phyloP scores from a whole-genome alignment of 495 filamentous ascomycete genomes.

The Rusavskia elegans region DNA sequence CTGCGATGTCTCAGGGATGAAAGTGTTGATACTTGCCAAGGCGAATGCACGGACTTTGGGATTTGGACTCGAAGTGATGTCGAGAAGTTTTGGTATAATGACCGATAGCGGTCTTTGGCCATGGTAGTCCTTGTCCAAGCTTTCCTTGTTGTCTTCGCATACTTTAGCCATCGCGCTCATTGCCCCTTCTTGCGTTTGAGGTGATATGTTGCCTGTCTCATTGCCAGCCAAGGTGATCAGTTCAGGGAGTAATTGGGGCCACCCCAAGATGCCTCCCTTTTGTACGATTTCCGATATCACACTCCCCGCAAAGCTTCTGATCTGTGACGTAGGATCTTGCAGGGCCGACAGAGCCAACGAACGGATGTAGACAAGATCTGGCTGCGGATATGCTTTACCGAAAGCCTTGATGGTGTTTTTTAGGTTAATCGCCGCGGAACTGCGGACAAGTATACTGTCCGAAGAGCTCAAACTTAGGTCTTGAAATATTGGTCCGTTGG shows the following conservation, averaged over 20 bases:
- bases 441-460: constrained; percentile 58
- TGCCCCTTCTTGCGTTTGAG: constrained; percentile 73
- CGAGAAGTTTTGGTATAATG: constrained; percentile 79
- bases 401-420: constrained; percentile 76
- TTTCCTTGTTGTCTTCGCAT: constrained; percentile 86
- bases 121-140: constrained; percentile 71
- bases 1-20: constrained; percentile 66
- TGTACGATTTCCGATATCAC: constrained; percentile 90
- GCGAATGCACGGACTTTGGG: constrained; percentile 64
- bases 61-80: constrained; percentile 60
- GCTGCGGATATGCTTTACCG: constrained; percentile 53
- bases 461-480: constrained; percentile 36
- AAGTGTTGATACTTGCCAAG: constrained; percentile 75
- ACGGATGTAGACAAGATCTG: constrained; percentile 57
- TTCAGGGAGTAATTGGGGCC: constrained; percentile 79
- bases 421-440: constrained; percentile 78
- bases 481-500: constrained; percentile 44
- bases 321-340: constrained; percentile 65
- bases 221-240: constrained; percentile 64
- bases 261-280: constrained; percentile 70
- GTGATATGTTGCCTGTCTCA: constrained; percentile 44
- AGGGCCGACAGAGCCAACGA: constrained; percentile 62
- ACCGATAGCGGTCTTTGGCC: constrained; percentile 75
- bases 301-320: constrained; percentile 77
- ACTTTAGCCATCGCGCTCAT: constrained; percentile 88